These are phyloP conservation scores for Cephaloascus fragrans DNA, from an alignment of 805 yeast genomes.

Conservation along the genomic window DNA sequence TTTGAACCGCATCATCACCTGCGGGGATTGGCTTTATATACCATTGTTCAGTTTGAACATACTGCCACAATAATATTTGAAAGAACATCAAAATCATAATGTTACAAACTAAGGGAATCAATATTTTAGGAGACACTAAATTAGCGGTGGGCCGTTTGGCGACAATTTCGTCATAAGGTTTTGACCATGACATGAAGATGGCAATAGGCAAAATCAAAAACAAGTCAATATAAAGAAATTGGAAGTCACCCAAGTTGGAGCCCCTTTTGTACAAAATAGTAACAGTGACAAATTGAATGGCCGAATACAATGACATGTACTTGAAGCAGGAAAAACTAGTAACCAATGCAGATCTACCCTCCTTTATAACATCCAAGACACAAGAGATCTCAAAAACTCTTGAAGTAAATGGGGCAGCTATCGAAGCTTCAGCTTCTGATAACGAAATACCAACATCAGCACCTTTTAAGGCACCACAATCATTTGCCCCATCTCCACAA, in stretches of 20 bases:
- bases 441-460: constrained; percentile 96
- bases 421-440: constrained; percentile 97
- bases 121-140: constrained; percentile 78
- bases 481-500: constrained; percentile 99
- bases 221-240: constrained; percentile 88
- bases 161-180: constrained; percentile 53
- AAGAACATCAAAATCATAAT: constrained; percentile 53
- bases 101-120: constrained; percentile 74
- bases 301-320: constrained; percentile 95
- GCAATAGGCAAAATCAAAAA: constrained; percentile 90
- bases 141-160: constrained; percentile 89
- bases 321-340: constrained; percentile 96
- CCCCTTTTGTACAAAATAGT: constrained; percentile 81
- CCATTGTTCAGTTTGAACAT: constrained; percentile 57
- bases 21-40: constrained; percentile 75
- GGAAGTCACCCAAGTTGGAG: constrained; percentile 92
- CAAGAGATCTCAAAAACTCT: constrained; percentile 85
- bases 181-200: constrained; percentile 95
- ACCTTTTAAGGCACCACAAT: constrained; percentile 96
- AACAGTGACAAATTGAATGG: constrained; percentile 88
- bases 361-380: constrained; percentile 82
- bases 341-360: constrained; percentile 90
- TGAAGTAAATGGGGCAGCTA: constrained; percentile 97
- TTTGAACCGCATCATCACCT: constrained; percentile 66
- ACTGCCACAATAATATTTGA: constrained; percentile 61